Conservation (phyloP, 306 rosid species). For the Lagenaria siceraria region DNA sequence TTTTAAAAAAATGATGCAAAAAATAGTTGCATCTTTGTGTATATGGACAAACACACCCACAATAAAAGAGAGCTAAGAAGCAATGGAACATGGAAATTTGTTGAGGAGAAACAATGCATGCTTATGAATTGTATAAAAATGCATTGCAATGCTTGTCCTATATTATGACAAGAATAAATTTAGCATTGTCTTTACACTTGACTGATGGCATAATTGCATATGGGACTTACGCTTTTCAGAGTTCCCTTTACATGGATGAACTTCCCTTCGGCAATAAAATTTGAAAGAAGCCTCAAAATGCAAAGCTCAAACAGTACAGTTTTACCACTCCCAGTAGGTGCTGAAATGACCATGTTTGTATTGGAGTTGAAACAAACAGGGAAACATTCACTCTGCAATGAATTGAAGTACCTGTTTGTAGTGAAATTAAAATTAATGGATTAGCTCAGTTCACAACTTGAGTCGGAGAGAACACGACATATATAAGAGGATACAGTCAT, state of each 20-base stretch:
- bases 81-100: background rate
- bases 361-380: slow-evolving; percentile 82
- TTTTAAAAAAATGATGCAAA: background rate
- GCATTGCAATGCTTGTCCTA: background rate
- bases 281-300: slow-evolving; percentile 79
- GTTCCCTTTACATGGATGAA: slow-evolving; percentile 60
- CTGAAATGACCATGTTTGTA: slow-evolving; percentile 82
- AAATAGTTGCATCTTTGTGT: background rate
- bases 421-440: background rate
- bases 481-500: background rate
- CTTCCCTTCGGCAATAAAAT: slow-evolving; percentile 51
- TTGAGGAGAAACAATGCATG: background rate
- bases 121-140: background rate
- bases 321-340: slow-evolving; percentile 98
- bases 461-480: background rate
- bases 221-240: slow-evolving; percentile 69
- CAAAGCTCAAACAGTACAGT: slow-evolving; percentile 94
- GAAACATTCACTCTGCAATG: slow-evolving; percentile 96
- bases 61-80: background rate
- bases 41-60: background rate
- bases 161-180: background rate
- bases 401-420: slow-evolving; percentile 69
- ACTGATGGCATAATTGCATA: background rate
- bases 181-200: background rate
- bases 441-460: background rate